Evolutionary conservation across 192 early-diverging fungal species (phyloP), one percentile per base, ranked within the genome.

Genomic region (Coemansia sp.): DNA sequence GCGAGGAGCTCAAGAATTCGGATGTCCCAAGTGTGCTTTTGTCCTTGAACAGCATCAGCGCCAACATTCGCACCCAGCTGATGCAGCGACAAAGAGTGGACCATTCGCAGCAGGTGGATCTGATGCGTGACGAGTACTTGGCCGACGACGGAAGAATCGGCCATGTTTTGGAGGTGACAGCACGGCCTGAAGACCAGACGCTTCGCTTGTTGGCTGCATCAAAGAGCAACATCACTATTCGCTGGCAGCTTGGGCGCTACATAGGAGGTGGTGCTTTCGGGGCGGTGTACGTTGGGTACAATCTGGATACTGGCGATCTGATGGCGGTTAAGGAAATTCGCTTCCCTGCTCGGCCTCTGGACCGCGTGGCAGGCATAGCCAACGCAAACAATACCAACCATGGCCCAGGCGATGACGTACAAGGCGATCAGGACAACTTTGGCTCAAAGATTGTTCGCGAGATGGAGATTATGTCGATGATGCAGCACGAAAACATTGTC

Each of bases 291-390:
- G 79, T 90, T 55, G 94, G 88, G 8, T 87, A 91, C 61, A 94
- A 94, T 55, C 84, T 92, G 30, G 90, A 92, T 66, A 87, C 91
- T 2, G 88, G 90, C 35, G 91, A 90, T 57, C 65, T 94, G 18
- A 93, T 96, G 89, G 94, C 94, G 0, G 94, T 94, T 66, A 96
- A 96, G 71, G 94, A 94, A 65, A 96, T 96, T 59, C 83, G 89
- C 26, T 92, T 94, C 78, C 89, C 87, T 15, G 90, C 66, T 85
- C 43, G 88, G 70, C 64, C 70, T 74, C 49, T 64, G 8, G 59
- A 58, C 26, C 66, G 64, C 37, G 55, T 56, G 8, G 58, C 61
- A 2, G 68, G 26, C 4, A 57, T 25, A 30, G 30, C 30, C 15
- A 57, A 57, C 34, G n/a, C 52, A 30, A 61, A 64, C 30, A 51